Conservation (phyloP, 1,284 basidiomycete species). For the Tylopilus sp. region DNA sequence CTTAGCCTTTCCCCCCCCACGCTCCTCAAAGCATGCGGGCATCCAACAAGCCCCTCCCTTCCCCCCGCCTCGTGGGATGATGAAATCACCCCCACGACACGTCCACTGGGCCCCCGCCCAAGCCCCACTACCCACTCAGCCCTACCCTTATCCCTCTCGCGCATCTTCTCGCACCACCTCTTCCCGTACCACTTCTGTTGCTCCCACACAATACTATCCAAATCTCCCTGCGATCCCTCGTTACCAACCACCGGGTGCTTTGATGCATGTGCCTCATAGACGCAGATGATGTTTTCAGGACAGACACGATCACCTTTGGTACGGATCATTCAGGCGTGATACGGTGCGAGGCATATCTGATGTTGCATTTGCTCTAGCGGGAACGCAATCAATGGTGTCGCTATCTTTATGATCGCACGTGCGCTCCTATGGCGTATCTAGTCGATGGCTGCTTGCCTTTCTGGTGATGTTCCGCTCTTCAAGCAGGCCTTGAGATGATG, state of each 20-base stretch:
- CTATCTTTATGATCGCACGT: constrained; percentile 29
- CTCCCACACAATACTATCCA: background rate
- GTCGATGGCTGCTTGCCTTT: constrained; percentile 15
- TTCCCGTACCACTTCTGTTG: constrained; percentile 11
- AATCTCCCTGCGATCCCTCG: constrained; percentile 14
- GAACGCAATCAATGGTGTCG: constrained; percentile 23
- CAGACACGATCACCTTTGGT: constrained; percentile 20
- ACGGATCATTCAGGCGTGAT: constrained; percentile 30
- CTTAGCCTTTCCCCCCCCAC: constrained; percentile 7
- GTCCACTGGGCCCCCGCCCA: constrained; percentile 31
- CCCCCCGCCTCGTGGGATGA: constrained; percentile 24
- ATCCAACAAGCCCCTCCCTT: constrained; percentile 18
- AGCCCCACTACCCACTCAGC: constrained; percentile 24
- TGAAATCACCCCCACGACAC: constrained; percentile 18
- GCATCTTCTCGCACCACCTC: constrained; percentile 11
- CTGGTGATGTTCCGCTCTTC: constrained; percentile 5
- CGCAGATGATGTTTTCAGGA: constrained; percentile 19
- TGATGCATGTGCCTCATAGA: constrained; percentile 4
- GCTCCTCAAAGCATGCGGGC: constrained; percentile 6
- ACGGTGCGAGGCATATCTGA: constrained; percentile 19
- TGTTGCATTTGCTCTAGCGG: constrained; percentile 22
- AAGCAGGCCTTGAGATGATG: constrained; percentile 15
- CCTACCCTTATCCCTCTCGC: constrained; percentile 30
- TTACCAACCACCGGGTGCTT: constrained; percentile 22
- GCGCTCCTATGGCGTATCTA: constrained; percentile 6